Evolutionary conservation across 2,329 filamentous ascomycete species (phyloP).

Genomic region (Botrytis cinerea): DNA sequence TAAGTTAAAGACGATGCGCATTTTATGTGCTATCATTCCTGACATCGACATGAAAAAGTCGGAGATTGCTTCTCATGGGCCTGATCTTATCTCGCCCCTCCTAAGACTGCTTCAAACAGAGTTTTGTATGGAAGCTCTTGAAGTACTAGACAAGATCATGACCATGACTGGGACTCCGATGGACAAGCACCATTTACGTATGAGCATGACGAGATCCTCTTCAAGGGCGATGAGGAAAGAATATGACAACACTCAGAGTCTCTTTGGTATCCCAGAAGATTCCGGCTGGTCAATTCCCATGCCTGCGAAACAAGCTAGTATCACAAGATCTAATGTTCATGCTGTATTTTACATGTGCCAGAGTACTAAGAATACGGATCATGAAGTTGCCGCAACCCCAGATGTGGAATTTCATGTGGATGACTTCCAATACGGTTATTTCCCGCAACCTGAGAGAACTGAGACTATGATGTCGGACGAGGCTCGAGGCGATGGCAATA

Average conservation of each 20-base stretch:
- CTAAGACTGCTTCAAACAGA: slow-evolving; percentile 88
- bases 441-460: slow-evolving; percentile 64
- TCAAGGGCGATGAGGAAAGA: slow-evolving; percentile 87
- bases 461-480: slow-evolving; percentile 90
- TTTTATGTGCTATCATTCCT: slow-evolving; percentile 81
- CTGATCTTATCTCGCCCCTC: slow-evolving; percentile 91
- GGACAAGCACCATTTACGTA: slow-evolving; percentile 90
- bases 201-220: slow-evolving; percentile 94
- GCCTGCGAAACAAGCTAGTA: slow-evolving; percentile 83
- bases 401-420: slow-evolving; percentile 91
- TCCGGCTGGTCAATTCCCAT: slow-evolving; percentile 96
- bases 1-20: slow-evolving; percentile 88
- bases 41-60: slow-evolving; percentile 91
- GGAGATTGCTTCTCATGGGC: slow-evolving; percentile 86
- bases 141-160: slow-evolving; percentile 93
- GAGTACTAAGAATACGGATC: slow-evolving; percentile 58
- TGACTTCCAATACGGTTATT: slow-evolving; percentile 69
- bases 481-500: slow-evolving; percentile 65
- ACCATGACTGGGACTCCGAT: slow-evolving; percentile 88
- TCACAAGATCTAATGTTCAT: slow-evolving; percentile 89
- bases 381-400: slow-evolving; percentile 69
- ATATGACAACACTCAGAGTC: slow-evolving; percentile 88
- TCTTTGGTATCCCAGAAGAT: slow-evolving; percentile 95
- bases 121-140: slow-evolving; percentile 87
- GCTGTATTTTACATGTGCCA: slow-evolving; percentile 95